Evolutionary conservation across 202 grass and related monocot genomes (phyloP), one percentile per base, ranked within the genome.

Genomic region (Schoenoplectus triqueter): DNA sequence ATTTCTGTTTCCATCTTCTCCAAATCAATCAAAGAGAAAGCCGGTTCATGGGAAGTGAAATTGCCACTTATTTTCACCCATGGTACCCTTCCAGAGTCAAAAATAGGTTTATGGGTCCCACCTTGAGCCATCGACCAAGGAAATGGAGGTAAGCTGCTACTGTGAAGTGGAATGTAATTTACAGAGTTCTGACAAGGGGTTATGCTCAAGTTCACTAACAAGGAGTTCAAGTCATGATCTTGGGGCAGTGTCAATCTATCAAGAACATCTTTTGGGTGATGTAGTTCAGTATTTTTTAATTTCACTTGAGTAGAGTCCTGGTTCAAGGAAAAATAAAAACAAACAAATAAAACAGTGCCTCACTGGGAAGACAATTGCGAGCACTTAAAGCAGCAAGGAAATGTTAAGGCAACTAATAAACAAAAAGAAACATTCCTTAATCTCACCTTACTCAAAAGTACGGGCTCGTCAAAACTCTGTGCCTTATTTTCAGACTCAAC

Each of bases 91-190:
- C 88, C 84, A 77, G 64, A 85, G 80, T 99, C 91, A 69, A 78
- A 77, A 88, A 47, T 90, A 60, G 87, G 82, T 74, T 92, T 92
- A 82, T 84, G 88, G 85, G 84, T 82, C 51, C 86, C 91, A 68
- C 77, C 63, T 71, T 92, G 91, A 90, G 88, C 83, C 9, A 61
- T 86, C 76, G 91, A 96, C 96, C 96, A 96, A 18, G 87, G 65
- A 91, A 96, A 93, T 86, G 91, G 87, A 64, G 96, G 96, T 80
- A 99, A 94, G 88, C 87, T 94, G 82, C 89, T 86, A 86, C 84
- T 84, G 83, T 76, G 66, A 83, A 82, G 88, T 79, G 86, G 78
- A 80, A 87, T 70, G 65, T 88, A 78, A 89, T 88, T 82, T 57
- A 84, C 40, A 44, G 48, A 56, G 81, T 89, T 51, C 52, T 84